Percentiles rank a stretch among this genome's conserved stretches.
Conservation (phyloP, 129 eudicot species). For the Tagetes patula region DNA sequence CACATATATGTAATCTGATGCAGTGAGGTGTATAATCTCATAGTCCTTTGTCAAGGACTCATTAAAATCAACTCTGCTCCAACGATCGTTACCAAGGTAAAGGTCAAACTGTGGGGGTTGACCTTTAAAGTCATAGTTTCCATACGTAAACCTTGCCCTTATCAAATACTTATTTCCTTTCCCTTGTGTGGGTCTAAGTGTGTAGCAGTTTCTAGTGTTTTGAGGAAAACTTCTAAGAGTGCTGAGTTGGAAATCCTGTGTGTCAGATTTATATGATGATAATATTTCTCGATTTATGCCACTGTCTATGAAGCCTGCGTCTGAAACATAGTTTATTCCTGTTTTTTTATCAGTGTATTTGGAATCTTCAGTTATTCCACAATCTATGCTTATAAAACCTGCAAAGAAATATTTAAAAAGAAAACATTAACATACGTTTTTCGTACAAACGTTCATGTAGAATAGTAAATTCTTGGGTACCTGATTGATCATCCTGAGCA, state of each 20-base stretch:
- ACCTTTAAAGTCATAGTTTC: slow-evolving; percentile 42
- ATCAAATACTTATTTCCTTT: slow-evolving; percentile 38
- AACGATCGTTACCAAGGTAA: slow-evolving; percentile 43
- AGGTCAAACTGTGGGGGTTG: slow-evolving; percentile 44
- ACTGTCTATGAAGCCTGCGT: slow-evolving; percentile 29
- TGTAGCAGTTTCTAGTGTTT: slow-evolving; percentile 50
- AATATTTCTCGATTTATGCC: slow-evolving; percentile 30
- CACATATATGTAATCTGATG: slow-evolving; percentile 37
- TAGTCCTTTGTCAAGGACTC: background rate
- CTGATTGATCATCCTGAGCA: slow-evolving; percentile 24
- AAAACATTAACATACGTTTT: background rate
- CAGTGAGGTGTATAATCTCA: slow-evolving; percentile 45
- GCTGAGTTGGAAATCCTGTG: slow-evolving; percentile 9
- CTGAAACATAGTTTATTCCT: slow-evolving; percentile 31
- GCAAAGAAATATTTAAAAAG: background rate
- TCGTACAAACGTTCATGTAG: background rate
- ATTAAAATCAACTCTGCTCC: slow-evolving; percentile 33
- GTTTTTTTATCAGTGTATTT: slow-evolving; percentile 28
- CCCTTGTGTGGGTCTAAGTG: slow-evolving; percentile 35
- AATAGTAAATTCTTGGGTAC: slow-evolving; percentile 2
- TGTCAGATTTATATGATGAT: background rate
- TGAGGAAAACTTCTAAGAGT: slow-evolving; percentile 52
- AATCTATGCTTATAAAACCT: slow-evolving; percentile 60
- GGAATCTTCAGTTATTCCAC: slow-evolving; percentile 38
- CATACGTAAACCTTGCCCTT: slow-evolving; percentile 45